These are phyloP conservation scores for Colletotrichum gloeosporioides DNA, from an alignment of 2,329 filamentous ascomycete species.

Conservation along the genomic window DNA sequence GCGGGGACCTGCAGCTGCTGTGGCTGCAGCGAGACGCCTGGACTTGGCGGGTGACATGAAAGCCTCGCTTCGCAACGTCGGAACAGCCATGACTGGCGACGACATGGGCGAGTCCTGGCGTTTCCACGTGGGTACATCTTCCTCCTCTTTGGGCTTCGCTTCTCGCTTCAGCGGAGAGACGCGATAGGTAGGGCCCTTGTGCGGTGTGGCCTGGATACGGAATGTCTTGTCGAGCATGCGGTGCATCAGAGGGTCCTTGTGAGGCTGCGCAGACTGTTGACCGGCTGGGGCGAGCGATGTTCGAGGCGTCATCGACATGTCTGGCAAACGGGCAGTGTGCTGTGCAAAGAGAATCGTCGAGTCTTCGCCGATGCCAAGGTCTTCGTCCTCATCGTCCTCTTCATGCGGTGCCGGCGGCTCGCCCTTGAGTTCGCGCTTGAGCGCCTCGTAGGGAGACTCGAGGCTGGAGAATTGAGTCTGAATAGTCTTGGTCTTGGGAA, in stretches of 20 bases:
- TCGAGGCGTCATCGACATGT: conserved; percentile 68
- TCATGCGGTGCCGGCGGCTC: conserved; percentile 35
- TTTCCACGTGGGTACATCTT: conserved; percentile 46
- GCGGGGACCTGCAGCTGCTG: conserved; percentile 51
- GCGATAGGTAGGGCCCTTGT: conserved; percentile 55
- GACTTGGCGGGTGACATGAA: conserved; percentile 75
- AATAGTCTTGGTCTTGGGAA: conserved; percentile 55
- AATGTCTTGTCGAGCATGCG: conserved; percentile 96
- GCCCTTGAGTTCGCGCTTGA: conserved; percentile 70
- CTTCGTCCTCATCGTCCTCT: conserved; percentile 38
- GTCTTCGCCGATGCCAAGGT: conserved; percentile 45
- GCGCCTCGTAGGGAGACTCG: conserved; percentile 77
- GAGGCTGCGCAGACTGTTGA: conserved; percentile 40
- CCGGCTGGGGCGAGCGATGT: conserved; percentile 35
- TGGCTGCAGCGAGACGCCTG: conserved; percentile 50
- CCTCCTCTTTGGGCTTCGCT: conserved; percentile 28
- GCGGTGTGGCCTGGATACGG: conserved; percentile 89
- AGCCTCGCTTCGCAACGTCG: conserved; percentile 82
- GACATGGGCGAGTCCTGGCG: conserved; percentile 65
- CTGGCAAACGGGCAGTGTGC: conserved; percentile 60
- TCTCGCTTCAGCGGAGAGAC: conserved; percentile 51
- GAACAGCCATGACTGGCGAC: conserved; percentile 79
- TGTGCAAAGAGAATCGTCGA: conserved; percentile 57
- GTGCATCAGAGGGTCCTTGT: conserved; percentile 82
- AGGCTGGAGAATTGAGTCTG: conserved; percentile 66